phyloP scores from a whole-genome alignment of 2,329 filamentous ascomycete species.

The Colletotrichum sp. region DNA sequence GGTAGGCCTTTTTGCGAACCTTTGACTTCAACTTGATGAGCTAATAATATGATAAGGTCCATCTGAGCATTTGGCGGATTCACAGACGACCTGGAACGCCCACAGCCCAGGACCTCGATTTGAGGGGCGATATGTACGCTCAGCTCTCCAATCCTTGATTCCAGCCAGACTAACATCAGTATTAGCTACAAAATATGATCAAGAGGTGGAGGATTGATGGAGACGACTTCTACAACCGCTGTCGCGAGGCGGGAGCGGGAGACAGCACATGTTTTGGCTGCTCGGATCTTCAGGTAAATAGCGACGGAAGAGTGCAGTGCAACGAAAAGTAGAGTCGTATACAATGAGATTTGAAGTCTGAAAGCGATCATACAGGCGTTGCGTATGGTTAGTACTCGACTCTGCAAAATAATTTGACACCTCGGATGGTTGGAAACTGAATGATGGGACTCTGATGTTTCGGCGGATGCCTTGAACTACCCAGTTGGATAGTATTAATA shows the following conservation, averaged over 20 bases:
- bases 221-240: not conserved
- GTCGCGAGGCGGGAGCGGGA: not conserved
- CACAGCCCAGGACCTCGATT: not conserved
- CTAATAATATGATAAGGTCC: not conserved
- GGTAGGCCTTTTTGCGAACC: not conserved
- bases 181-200: not conserved
- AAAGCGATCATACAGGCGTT: not conserved
- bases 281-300: not conserved
- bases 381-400: too few relatives aligned
- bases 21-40: not conserved
- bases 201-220: not conserved
- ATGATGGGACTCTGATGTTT: too few relatives aligned
- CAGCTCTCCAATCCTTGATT: rapidly evolving
- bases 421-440: too few relatives aligned
- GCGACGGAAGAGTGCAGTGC: not conserved
- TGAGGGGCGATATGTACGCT: not conserved
- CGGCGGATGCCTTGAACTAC: too few relatives aligned
- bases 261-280: not conserved
- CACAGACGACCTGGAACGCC: not conserved
- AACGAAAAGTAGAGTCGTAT: not conserved
- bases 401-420: too few relatives aligned
- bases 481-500: too few relatives aligned
- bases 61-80: not conserved
- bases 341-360: rapidly evolving
- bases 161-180: not conserved